Evolutionary conservation across 495 filamentous ascomycete species (phyloP).

Genomic region (Amphirosellinia nigrospora): DNA sequence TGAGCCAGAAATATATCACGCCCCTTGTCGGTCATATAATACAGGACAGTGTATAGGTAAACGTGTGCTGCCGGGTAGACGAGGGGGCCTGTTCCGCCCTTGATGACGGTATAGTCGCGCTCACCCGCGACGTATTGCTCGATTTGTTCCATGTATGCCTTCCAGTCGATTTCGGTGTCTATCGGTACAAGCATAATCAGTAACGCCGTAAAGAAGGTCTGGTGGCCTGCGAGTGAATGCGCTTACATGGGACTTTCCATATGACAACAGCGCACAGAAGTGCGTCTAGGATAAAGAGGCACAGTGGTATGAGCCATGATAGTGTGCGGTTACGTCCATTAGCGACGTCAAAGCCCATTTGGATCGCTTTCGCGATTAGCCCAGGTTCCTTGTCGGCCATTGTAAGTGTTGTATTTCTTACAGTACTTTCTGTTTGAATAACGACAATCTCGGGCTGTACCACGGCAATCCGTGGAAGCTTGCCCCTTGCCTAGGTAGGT

Average conservation of each 20-base stretch:
- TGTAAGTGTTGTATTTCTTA: constrained; percentile 19
- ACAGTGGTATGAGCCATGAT: constrained; percentile 55
- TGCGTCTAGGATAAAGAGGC: constrained; percentile 76
- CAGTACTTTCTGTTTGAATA: neutral
- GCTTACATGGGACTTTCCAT: constrained; percentile 84
- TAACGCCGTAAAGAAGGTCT: neutral
- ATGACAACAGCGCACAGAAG: constrained; percentile 77
- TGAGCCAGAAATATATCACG: constrained; percentile 80
- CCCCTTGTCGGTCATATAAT: constrained; percentile 77
- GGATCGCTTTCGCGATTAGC: constrained; percentile 31
- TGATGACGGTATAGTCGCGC: constrained; percentile 83
- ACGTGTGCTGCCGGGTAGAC: constrained; percentile 95
- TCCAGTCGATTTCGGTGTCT: constrained; percentile 99
- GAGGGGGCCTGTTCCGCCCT: constrained; percentile 87
- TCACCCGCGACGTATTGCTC: constrained; percentile 80
- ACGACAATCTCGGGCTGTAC: neutral
- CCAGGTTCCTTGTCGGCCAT: constrained; percentile 34
- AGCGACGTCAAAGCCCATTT: constrained; percentile 42
- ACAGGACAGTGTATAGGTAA: constrained; percentile 83
- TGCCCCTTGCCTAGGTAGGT: neutral
- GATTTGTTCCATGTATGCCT: constrained; percentile 94
- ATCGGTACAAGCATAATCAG: constrained; percentile 20
- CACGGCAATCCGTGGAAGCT: constrained; percentile 22
- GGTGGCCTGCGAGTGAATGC: neutral
- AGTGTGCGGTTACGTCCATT: constrained; percentile 46